These are phyloP conservation scores for Lepiota venenata DNA, from an alignment of 768 basidiomycete species.

Conservation along the genomic window DNA sequence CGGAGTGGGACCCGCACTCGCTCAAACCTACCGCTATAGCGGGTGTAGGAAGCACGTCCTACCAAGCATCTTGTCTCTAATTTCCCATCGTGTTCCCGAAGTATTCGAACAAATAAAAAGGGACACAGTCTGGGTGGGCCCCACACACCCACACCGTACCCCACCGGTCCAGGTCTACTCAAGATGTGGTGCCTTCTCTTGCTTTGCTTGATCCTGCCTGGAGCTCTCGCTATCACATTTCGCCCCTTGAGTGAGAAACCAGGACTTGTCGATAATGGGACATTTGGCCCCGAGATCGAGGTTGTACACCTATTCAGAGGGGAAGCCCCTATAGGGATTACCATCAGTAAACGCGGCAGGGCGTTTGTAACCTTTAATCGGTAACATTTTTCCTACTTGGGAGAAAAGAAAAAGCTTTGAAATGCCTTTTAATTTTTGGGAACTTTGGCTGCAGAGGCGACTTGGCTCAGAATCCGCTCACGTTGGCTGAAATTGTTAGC, in stretches of 20 bases:
- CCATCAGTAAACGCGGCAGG: conserved; percentile 13
- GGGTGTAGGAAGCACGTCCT: too few species aligned
- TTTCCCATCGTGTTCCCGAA: too few species aligned
- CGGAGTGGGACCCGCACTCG: too few species aligned
- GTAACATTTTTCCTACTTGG: background rate
- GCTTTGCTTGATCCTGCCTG: background rate
- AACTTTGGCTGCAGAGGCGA: conserved; percentile 8
- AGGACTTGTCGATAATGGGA: conserved; percentile 16
- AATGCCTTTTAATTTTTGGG: too few species aligned
- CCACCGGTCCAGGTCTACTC: background rate
- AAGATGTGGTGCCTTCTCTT: background rate
- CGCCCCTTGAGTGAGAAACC: conserved; percentile 10
- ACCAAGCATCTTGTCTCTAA: too few species aligned
- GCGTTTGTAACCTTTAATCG: conserved; percentile 16
- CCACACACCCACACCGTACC: background rate
- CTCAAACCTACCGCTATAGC: too few species aligned
- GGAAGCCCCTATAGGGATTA: conserved; percentile 25
- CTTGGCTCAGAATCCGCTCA: conserved; percentile 10
- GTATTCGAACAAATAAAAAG: background rate
- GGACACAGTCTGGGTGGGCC: background rate
- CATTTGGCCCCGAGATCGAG: conserved; percentile 15
- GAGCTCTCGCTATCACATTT: background rate
- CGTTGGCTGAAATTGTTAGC: conserved; percentile 14
- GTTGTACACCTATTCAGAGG: conserved; percentile 17
- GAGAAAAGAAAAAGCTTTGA: background rate